These are phyloP conservation scores for Ogataea hybrid DNA, from an alignment of 1,139 yeast genomes.

Conservation along the genomic window DNA sequence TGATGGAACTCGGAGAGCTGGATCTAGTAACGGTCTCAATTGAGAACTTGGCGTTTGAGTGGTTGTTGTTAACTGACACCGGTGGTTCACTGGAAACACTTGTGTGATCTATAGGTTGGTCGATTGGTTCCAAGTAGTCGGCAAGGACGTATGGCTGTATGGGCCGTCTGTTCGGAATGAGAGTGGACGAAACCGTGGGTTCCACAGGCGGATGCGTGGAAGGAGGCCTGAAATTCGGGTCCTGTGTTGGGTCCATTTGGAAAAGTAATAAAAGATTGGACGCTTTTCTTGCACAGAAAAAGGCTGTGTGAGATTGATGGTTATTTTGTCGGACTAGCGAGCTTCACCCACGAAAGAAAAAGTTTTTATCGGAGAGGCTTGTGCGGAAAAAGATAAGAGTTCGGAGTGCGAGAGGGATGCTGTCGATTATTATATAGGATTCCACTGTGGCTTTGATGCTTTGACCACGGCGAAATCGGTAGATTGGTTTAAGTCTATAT, in stretches of 20 bases:
- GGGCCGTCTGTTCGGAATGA: constrained; percentile 74
- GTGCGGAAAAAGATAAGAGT: neutral
- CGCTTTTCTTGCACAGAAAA: constrained; percentile 4
- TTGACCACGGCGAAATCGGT: neutral
- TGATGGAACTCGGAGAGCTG: constrained; percentile 20
- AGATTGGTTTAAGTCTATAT: neutral
- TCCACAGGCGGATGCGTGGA: constrained; percentile 55
- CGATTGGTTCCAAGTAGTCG: constrained; percentile 66
- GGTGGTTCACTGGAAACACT: neutral
- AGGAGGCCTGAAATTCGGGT: constrained; percentile 75
- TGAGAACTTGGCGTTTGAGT: constrained; percentile 11
- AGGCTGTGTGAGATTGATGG: neutral
- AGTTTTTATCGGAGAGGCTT: constrained; percentile 4
- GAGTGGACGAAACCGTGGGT: constrained; percentile 70
- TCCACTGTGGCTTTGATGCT: neutral
- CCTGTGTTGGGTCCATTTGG: constrained; percentile 75
- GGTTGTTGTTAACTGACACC: neutral
- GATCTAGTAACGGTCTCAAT: constrained; percentile 22
- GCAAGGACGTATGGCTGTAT: constrained; percentile 75
- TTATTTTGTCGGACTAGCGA: neutral
- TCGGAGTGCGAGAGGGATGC: neutral
- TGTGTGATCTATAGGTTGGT: constrained; percentile 66
- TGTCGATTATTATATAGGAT: neutral
- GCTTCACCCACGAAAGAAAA: constrained; percentile 5
- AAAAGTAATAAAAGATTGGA: neutral